Base-by-base conservation (phyloP, 2,329 filamentous ascomycete genomes). In the Piedraia hortae region DNA sequence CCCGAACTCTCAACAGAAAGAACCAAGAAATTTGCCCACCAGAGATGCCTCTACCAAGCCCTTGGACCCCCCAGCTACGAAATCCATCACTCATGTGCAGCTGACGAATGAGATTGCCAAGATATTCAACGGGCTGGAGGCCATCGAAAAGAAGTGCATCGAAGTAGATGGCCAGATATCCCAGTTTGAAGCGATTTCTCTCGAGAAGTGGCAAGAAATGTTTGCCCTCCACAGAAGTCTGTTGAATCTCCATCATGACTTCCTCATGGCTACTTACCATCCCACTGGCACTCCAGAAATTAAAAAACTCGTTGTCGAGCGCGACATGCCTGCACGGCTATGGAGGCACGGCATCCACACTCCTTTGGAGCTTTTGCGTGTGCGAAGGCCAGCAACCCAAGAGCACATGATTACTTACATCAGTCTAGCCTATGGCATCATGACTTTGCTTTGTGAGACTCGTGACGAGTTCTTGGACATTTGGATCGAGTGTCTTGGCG, bases 351-450 rank as follows among this genome's bases (percentile, higher is more conserved):
- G 74, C 0, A 91, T 93, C 3, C 77, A 46, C 21, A 37, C 40
- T 1, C 45, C 45, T 25, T 27, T 46, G 10, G 43, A 46, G 27
- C 34, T 45, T 1, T 43, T 89, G 0, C 54, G 75, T 0, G 64
- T 74, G 31, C 59, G 67, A 2, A 48, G 90, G 0, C 82, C 80
- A 0, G 56, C 54, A 0, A 78, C 72, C 2, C 47, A 78, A 1
- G 80, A 91, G 21, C 72, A 88, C 24, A 91, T 93, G 78, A 49
- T 90, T 0, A 65, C 67, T 0, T 93, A 90, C 24, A 77, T 93
- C 1, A 88, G 88, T 29, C 45, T 82, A 9, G 70, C 78, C 0
- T 93, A 91, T 31, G 71, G 70, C 2, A 88, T 89, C 63, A 75
- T 91, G 59, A 70, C 74, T 0, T 45, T 91, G 0, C 45, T 91